These are phyloP conservation scores for Erysimum cheiri DNA, from an alignment of 441 rosid species.

Conservation along the genomic window DNA sequence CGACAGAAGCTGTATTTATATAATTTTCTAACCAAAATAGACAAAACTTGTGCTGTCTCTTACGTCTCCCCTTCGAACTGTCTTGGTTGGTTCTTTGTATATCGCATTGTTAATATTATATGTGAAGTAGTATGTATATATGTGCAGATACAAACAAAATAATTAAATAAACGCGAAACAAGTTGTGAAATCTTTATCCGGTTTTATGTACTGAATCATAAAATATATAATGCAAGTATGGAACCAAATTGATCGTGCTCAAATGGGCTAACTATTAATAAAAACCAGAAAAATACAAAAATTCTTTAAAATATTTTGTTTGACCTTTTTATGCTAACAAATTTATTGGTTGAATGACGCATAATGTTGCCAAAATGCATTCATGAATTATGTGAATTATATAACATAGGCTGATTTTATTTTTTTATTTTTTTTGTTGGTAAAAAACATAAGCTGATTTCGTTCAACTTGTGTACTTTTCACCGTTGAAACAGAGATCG, in stretches of 20 bases:
- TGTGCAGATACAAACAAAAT: background rate
- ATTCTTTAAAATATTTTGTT: background rate
- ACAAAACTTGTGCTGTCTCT: conserved; percentile 36
- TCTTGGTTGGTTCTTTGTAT: conserved; percentile 24
- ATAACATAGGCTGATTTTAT: no score
- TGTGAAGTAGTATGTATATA: background rate
- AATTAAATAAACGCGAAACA: conserved; percentile 17
- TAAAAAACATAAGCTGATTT: conserved; percentile 17
- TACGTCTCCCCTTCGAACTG: conserved; percentile 33
- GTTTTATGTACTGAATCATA: background rate
- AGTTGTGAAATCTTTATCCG: conserved; percentile 26
- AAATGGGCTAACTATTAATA: conserved; percentile 14
- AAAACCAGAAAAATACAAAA: conserved; percentile 5
- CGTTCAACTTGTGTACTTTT: conserved; percentile 33
- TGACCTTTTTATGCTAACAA: conserved; percentile 31
- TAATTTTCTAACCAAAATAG: conserved; percentile 14
- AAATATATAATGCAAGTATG: conserved; percentile 15
- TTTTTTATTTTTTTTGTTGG: no score
- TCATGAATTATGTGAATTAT: conserved; percentile 1
- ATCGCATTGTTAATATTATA: background rate
- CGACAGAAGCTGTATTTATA: conserved; percentile 23
- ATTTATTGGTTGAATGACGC: conserved; percentile 28
- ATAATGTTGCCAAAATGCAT: conserved; percentile 29
- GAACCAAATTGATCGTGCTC: conserved; percentile 11
- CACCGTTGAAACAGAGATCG: conserved; percentile 36